phyloP scores from a whole-genome alignment of 768 basidiomycete genomes.

The Lenzites betulinus region DNA sequence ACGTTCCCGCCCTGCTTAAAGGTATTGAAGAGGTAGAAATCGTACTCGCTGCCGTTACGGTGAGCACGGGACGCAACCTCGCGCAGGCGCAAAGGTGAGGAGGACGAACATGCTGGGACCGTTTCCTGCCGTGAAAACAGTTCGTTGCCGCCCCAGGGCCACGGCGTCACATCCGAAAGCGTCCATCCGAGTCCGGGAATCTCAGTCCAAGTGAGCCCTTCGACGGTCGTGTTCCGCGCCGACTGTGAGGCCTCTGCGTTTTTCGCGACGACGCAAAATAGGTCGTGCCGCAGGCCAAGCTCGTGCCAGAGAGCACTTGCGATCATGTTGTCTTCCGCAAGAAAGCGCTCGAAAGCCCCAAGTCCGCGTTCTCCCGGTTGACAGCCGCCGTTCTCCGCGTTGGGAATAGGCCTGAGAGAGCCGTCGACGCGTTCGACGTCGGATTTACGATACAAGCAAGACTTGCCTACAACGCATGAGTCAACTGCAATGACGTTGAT shows the following conservation, averaged over 20 bases:
- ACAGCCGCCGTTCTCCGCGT: constrained; percentile 22
- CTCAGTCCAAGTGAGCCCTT: constrained; percentile 58
- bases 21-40: constrained; percentile 63
- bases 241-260: constrained; percentile 76
- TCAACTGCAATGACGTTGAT: constrained; percentile 88
- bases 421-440: constrained; percentile 80
- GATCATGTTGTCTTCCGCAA: constrained; percentile 99
- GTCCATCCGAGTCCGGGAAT: constrained; percentile 63
- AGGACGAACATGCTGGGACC: constrained; percentile 58
- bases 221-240: constrained; percentile 46
- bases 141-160: constrained; percentile 52
- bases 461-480: constrained; percentile 97
- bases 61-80: background rate
- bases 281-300: constrained; percentile 80
- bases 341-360: constrained; percentile 79
- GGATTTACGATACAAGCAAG: constrained; percentile 88
- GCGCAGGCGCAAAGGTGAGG: background rate
- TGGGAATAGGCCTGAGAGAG: constrained; percentile 51
- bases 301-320: constrained; percentile 93
- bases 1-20: constrained; percentile 44
- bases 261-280: constrained; percentile 87
- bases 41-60: constrained; percentile 51
- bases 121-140: constrained; percentile 57
- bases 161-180: constrained; percentile 60
- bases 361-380: constrained; percentile 54